Conservation (phyloP, 192 early-diverging fungal species). For the Coemansia sp. region DNA sequence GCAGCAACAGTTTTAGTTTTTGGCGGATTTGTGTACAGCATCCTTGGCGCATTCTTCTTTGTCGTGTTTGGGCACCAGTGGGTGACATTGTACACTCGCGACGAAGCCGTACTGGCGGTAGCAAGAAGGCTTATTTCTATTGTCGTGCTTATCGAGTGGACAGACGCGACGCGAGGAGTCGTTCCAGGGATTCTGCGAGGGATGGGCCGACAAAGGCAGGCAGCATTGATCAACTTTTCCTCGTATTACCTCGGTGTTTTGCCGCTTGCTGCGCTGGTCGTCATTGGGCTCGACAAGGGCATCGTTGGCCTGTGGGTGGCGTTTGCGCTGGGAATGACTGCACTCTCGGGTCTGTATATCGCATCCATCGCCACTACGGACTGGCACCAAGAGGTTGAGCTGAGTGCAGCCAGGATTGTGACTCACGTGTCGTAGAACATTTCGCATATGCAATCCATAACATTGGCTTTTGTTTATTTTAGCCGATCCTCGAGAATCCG, state of each 20-base stretch:
- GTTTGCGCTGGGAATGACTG: slow-evolving; percentile 40
- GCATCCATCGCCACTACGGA: slow-evolving; percentile 7
- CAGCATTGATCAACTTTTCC: slow-evolving; percentile 55
- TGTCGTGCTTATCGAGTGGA: slow-evolving; percentile 40
- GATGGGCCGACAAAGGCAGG: slow-evolving; percentile 56
- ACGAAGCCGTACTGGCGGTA: slow-evolving; percentile 25
- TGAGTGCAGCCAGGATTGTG: slow-evolving; percentile 20
- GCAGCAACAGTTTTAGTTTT: slow-evolving; percentile 34
- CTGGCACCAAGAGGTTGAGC: slow-evolving; percentile 33
- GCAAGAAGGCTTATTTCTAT: slow-evolving; percentile 32
- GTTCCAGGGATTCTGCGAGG: slow-evolving; percentile 63
- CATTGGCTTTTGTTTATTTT: background rate
- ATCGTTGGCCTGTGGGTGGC: slow-evolving; percentile 45
- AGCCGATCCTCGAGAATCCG: background rate
- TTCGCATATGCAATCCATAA: background rate
- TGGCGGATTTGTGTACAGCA: slow-evolving; percentile 56
- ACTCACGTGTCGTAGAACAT: background rate
- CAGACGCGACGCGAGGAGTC: slow-evolving; percentile 62
- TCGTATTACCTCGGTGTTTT: slow-evolving; percentile 58
- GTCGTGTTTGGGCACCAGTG: slow-evolving; percentile 46
- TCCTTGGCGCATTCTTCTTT: slow-evolving; percentile 54
- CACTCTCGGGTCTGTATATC: slow-evolving; percentile 32
- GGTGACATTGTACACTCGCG: slow-evolving; percentile 63
- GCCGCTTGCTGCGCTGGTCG: slow-evolving; percentile 47
- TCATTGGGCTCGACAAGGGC: slow-evolving; percentile 29